Evolutionary conservation across 495 filamentous ascomycete genomes (phyloP).

Genomic region (Neurospora sp.): DNA sequence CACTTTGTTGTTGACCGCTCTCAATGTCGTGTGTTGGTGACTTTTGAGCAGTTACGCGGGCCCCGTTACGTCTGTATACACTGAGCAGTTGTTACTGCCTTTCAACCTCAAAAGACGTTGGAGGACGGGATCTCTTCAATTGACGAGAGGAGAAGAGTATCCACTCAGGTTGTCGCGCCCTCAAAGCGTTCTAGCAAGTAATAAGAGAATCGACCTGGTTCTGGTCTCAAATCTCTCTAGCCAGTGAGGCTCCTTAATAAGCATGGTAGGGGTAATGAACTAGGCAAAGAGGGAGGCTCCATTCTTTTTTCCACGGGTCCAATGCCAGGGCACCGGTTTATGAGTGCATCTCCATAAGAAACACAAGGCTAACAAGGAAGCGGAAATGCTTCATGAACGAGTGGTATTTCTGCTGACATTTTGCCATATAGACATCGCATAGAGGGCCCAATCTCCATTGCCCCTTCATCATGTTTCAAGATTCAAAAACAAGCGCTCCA

Average conservation of each 20-base stretch:
- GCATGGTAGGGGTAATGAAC: not conserved
- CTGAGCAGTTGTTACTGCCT: not conserved
- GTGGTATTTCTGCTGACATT: not conserved
- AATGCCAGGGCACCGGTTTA: not conserved
- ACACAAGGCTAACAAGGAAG: not conserved
- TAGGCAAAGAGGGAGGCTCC: not conserved
- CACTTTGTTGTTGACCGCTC: not conserved
- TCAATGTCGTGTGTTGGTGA: not conserved
- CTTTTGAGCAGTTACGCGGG: not conserved
- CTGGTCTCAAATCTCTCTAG: not conserved
- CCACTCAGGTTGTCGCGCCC: not conserved
- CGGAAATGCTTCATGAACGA: not conserved
- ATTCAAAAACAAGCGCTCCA: not conserved
- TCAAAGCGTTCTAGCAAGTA: not conserved
- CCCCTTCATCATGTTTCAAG: not conserved
- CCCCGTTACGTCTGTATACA: not conserved
- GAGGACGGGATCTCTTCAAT: not conserved
- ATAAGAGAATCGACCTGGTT: not conserved
- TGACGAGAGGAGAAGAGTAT: not conserved
- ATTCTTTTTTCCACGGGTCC: not conserved
- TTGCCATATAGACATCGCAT: not conserved
- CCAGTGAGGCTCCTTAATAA: not conserved
- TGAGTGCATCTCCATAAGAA: not conserved
- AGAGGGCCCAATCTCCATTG: not conserved
- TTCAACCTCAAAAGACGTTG: not conserved